phyloP scores from a whole-genome alignment of 2,329 filamentous ascomycete species.

The Daldinia eschscholtzii region DNA sequence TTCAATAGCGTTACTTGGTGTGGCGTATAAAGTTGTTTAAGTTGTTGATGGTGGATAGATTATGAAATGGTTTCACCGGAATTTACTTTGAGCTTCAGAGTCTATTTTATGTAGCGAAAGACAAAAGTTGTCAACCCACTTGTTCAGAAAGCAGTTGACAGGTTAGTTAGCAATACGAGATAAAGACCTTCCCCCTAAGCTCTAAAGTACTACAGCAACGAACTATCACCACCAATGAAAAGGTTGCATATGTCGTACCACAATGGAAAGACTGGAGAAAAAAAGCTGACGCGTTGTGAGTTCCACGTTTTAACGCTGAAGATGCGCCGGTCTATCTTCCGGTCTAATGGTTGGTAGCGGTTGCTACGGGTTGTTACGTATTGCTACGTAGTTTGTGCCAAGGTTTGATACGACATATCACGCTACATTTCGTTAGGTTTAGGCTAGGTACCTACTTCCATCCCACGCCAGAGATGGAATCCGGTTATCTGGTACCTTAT shows the following conservation, averaged over 20 bases:
- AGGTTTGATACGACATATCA: constrained; percentile 6
- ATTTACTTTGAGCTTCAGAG: background rate
- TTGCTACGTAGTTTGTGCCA: constrained; percentile 6
- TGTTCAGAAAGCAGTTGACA: background rate
- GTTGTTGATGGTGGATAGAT: constrained; percentile 14
- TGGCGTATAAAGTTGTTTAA: constrained; percentile 19
- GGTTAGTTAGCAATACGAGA: constrained; percentile 1
- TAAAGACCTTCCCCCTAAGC: background rate
- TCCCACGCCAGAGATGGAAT: constrained; percentile 1
- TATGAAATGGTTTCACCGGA: background rate
- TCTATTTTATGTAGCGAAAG: background rate
- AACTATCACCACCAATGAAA: background rate
- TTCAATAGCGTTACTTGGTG: constrained; percentile 26
- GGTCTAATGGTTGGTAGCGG: constrained; percentile 5
- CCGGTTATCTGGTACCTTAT: background rate
- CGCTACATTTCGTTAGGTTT: background rate
- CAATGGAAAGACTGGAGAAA: constrained; percentile 34
- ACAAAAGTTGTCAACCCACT: background rate
- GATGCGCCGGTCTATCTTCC: constrained; percentile 27
- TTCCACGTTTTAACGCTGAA: constrained; percentile 44
- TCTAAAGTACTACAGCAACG: background rate
- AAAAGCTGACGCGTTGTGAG: constrained; percentile 45
- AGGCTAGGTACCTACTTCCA: background rate
- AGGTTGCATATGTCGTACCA: constrained; percentile 14
- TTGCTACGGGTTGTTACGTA: background rate